Conservation (phyloP, 257 asterid species). For the Gardenia jasminoides region DNA sequence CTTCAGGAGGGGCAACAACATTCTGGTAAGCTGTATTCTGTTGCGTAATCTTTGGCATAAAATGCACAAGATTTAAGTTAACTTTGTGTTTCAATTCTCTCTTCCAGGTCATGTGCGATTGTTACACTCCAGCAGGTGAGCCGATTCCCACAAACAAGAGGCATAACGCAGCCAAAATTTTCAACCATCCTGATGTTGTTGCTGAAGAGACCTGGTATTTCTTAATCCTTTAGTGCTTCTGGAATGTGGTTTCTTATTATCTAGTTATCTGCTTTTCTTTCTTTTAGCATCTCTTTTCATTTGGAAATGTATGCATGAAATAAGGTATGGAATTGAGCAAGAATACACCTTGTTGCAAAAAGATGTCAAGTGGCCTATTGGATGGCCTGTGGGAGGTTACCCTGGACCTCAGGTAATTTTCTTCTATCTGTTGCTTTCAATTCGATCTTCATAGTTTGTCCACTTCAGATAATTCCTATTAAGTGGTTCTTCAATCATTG, state of each 20-base stretch:
- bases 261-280: not conserved
- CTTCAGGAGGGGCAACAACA: slow-evolving; percentile 79
- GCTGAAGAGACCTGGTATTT: slow-evolving; percentile 77
- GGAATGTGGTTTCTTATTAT: not conserved
- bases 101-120: slow-evolving; percentile 77
- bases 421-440: not conserved
- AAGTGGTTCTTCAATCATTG: not conserved
- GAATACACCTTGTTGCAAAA: slow-evolving; percentile 84
- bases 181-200: slow-evolving; percentile 68
- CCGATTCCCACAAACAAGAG: slow-evolving; percentile 89
- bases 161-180: slow-evolving; percentile 62
- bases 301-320: not conserved
- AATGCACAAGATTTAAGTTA: not conserved
- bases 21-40: slow-evolving; percentile 46
- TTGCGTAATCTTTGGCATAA: not conserved
- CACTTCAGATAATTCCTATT: too few relatives aligned
- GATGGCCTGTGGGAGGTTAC: slow-evolving; percentile 90
- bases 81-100: not conserved
- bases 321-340: slow-evolving; percentile 96
- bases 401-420: slow-evolving; percentile 90
- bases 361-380: slow-evolving; percentile 83
- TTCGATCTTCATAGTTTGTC: not conserved
- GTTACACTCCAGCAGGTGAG: slow-evolving; percentile 91
- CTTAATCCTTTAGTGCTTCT: not conserved
- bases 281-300: not conserved